phyloP scores from a whole-genome alignment of 2,329 filamentous ascomycete genomes.

The Furcasterigmium furcatum region DNA sequence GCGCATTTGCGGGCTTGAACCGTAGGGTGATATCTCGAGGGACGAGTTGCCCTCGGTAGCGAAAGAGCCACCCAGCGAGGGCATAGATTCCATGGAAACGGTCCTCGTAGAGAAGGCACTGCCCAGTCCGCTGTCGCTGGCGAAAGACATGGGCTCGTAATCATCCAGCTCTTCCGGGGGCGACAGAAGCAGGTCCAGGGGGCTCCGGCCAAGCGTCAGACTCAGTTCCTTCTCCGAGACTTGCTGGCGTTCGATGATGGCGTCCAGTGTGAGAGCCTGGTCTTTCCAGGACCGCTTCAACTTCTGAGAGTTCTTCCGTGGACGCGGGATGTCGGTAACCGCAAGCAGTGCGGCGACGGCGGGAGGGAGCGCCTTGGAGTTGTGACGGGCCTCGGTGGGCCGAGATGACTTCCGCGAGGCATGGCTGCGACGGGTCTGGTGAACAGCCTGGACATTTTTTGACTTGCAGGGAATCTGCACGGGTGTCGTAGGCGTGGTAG shows the following conservation, averaged over 20 bases:
- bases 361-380: slow-evolving; percentile 52
- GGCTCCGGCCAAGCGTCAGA: slow-evolving; percentile 48
- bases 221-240: slow-evolving; percentile 58
- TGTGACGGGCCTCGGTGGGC: slow-evolving; percentile 39
- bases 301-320: slow-evolving; percentile 28
- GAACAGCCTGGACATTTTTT: slow-evolving; percentile 31
- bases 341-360: slow-evolving; percentile 60
- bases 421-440: slow-evolving; percentile 28
- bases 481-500: slow-evolving; percentile 38
- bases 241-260: slow-evolving; percentile 50
- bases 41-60: slow-evolving; percentile 47
- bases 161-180: slow-evolving; percentile 56
- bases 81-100: slow-evolving; percentile 58
- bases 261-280: slow-evolving; percentile 47
- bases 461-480: slow-evolving; percentile 49
- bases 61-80: slow-evolving; percentile 55
- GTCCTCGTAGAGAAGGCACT: slow-evolving; percentile 53
- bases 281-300: slow-evolving; percentile 20
- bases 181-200: slow-evolving; percentile 57
- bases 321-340: slow-evolving; percentile 57
- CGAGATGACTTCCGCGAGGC: slow-evolving; percentile 29
- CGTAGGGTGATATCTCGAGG: slow-evolving; percentile 42
- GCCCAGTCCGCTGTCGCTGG: slow-evolving; percentile 50
- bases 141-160: slow-evolving; percentile 35
- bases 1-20: slow-evolving; percentile 27